Evolutionary conservation across 352 stramenopile genomes (phyloP).

Genomic region (Phytophthora pini): DNA sequence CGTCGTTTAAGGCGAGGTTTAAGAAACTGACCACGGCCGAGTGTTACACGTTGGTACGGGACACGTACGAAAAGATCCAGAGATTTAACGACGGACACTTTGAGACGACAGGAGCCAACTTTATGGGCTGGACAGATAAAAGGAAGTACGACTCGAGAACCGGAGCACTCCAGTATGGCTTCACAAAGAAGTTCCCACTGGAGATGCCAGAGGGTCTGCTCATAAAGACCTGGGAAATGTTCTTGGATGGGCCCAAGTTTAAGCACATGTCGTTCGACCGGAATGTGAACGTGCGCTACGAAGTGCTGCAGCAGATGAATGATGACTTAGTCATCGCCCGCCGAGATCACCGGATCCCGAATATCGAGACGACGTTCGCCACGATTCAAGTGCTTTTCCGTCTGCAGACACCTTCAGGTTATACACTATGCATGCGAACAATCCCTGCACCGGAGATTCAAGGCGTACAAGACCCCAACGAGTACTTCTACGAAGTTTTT

Average conservation of each 20-base stretch:
- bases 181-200: slow-evolving; percentile 56
- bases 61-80: slow-evolving; percentile 61
- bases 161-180: slow-evolving; percentile 55
- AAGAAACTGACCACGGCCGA: slow-evolving; percentile 24
- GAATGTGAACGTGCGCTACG: slow-evolving; percentile 53
- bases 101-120: slow-evolving; percentile 44
- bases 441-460: slow-evolving; percentile 67
- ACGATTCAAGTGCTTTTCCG: slow-evolving; percentile 72
- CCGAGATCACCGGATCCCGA: slow-evolving; percentile 55
- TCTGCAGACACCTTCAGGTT: slow-evolving; percentile 63
- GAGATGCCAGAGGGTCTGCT: slow-evolving; percentile 41
- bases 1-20: slow-evolving; percentile 52
- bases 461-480: slow-evolving; percentile 41
- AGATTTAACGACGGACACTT: slow-evolving; percentile 46
- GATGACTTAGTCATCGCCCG: slow-evolving; percentile 69
- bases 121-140: slow-evolving; percentile 69
- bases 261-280: slow-evolving; percentile 54
- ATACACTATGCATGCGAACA: slow-evolving; percentile 68
- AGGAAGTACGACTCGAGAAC: slow-evolving; percentile 36
- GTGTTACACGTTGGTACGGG: slow-evolving; percentile 57
- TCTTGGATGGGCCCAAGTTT: slow-evolving; percentile 50
- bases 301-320: slow-evolving; percentile 65
- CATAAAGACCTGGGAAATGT: slow-evolving; percentile 57
- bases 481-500: slow-evolving; percentile 71
- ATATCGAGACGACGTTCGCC: slow-evolving; percentile 58